Evolutionary conservation across 2,329 filamentous ascomycete species (phyloP).

Genomic region (Talaromyces sp.): DNA sequence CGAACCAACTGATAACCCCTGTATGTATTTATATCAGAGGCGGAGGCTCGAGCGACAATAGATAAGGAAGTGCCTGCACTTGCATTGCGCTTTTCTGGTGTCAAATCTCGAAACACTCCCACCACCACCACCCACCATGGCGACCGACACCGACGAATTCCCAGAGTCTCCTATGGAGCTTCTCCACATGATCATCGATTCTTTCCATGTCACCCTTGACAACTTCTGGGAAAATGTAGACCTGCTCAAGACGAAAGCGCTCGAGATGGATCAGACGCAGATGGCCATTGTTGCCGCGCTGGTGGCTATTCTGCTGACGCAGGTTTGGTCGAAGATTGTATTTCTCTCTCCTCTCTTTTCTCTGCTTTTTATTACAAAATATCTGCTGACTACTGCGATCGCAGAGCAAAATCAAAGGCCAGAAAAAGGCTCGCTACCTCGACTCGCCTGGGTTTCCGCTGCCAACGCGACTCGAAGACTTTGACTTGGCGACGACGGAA

Average conservation of each 20-base stretch:
- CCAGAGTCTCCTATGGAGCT: slow-evolving; percentile 4
- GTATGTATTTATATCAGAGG: neutral
- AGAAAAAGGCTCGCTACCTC: slow-evolving; percentile 7
- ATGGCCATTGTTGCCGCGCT: neutral
- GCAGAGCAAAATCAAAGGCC: slow-evolving; percentile 1
- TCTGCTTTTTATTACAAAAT: neutral
- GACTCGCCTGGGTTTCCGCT: slow-evolving; percentile 10
- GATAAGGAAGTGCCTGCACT: neutral
- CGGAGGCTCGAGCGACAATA: neutral
- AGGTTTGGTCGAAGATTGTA: slow-evolving; percentile 5
- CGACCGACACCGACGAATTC: neutral
- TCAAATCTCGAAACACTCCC: neutral
- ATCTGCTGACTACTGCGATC: neutral
- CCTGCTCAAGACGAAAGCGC: neutral
- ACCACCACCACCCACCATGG: neutral
- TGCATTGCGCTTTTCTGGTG: neutral
- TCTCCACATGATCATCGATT: neutral
- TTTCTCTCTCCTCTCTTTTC: neutral
- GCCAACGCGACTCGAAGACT: slow-evolving; percentile 35
- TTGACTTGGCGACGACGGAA: slow-evolving; percentile 46
- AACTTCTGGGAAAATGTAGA: slow-evolving; percentile 2
- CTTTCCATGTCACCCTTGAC: neutral
- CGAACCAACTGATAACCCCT: too few relatives aligned
- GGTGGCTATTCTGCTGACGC: neutral
- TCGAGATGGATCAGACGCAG: neutral